Percentiles rank a stretch among this genome's conserved stretches.
These are phyloP conservation scores for Taphrina populina DNA, from an alignment of 1,139 yeast genomes.

Conservation along the genomic window DNA sequence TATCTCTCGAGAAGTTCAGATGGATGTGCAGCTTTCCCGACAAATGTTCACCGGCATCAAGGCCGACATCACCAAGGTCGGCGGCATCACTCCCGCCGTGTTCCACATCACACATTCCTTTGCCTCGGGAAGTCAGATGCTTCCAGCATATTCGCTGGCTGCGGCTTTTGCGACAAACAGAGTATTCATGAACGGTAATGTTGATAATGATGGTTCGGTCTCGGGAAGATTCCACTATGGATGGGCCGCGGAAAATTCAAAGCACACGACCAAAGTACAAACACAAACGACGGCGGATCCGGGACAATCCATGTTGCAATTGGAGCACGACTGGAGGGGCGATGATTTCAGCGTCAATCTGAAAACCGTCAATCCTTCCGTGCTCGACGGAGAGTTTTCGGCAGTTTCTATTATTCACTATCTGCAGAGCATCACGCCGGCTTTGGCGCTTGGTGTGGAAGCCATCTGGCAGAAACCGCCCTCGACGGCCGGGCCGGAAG, in stretches of 20 bases:
- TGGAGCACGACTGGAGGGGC: slow-evolving; percentile 95
- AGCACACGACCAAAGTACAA: slow-evolving; percentile 77
- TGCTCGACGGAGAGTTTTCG: slow-evolving; percentile 63
- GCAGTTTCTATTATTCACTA: slow-evolving; percentile 92
- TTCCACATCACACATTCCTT: slow-evolving; percentile 97
- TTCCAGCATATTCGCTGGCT: slow-evolving; percentile 90
- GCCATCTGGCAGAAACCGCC: slow-evolving; percentile 74
- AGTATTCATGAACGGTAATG: slow-evolving; percentile 35
- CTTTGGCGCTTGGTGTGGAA: slow-evolving; percentile 86
- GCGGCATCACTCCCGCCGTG: slow-evolving; percentile 77
- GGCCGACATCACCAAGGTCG: slow-evolving; percentile 93
- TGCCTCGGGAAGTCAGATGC: slow-evolving; percentile 72
- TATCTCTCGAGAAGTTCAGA: slow-evolving; percentile 31
- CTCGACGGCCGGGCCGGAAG: slow-evolving; percentile 78
- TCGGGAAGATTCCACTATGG: slow-evolving; percentile 90
- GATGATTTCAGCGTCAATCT: slow-evolving; percentile 82
- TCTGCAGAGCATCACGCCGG: slow-evolving; percentile 83
- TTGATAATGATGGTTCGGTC: slow-evolving; percentile 60
- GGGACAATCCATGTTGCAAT: slow-evolving; percentile 92
- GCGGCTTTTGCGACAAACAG: slow-evolving; percentile 83
- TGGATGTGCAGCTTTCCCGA: slow-evolving; percentile 32
- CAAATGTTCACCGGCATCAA: slow-evolving; percentile 86
- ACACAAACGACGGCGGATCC: slow-evolving; percentile 64
- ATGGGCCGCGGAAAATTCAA: slow-evolving; percentile 60
- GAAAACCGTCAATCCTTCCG: slow-evolving; percentile 85